Conservation (phyloP, 2,329 filamentous ascomycete species). For the Botrytis paeoniae region DNA sequence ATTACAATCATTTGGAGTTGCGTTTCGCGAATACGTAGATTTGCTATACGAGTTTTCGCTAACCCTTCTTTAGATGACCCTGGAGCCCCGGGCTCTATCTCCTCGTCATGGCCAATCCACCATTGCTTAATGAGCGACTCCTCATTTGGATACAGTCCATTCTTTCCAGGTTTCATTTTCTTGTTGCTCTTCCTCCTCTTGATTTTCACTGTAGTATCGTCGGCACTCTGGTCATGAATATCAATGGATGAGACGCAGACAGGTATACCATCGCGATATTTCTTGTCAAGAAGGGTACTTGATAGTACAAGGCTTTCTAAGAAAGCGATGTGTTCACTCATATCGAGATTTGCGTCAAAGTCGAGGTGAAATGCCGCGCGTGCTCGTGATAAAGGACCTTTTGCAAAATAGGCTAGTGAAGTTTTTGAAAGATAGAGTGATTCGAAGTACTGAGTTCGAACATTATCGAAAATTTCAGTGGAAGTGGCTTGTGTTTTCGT, state of each 20-base stretch:
- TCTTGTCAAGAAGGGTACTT: slow-evolving; percentile 70
- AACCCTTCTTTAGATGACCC: slow-evolving; percentile 50
- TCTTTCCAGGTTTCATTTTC: slow-evolving; percentile 64
- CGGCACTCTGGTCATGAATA: slow-evolving; percentile 49
- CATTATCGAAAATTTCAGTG: slow-evolving; percentile 54
- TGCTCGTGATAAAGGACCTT: slow-evolving; percentile 74
- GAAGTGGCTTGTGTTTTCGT: slow-evolving; percentile 39
- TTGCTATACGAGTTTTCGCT: slow-evolving; percentile 57
- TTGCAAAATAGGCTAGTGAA: slow-evolving; percentile 78
- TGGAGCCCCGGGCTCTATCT: slow-evolving; percentile 46
- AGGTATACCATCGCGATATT: slow-evolving; percentile 70
- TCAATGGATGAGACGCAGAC: slow-evolving; percentile 56
- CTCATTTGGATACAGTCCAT: slow-evolving; percentile 67
- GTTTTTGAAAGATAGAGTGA: slow-evolving; percentile 65
- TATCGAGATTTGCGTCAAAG: slow-evolving; percentile 57
- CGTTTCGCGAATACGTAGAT: slow-evolving; percentile 71
- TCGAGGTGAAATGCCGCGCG: slow-evolving; percentile 67
- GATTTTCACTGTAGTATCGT: slow-evolving; percentile 45
- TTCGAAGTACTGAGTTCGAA: slow-evolving; percentile 58
- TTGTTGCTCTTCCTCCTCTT: slow-evolving; percentile 55
- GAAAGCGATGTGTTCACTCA: slow-evolving; percentile 63
- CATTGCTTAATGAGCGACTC: slow-evolving; percentile 63
- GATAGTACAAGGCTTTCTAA: slow-evolving; percentile 66
- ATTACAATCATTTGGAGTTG: slow-evolving; percentile 78
- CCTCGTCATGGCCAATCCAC: slow-evolving; percentile 63